These are phyloP conservation scores for Pisolithus tinctorius DNA, from an alignment of 768 basidiomycete genomes.

Conservation along the genomic window DNA sequence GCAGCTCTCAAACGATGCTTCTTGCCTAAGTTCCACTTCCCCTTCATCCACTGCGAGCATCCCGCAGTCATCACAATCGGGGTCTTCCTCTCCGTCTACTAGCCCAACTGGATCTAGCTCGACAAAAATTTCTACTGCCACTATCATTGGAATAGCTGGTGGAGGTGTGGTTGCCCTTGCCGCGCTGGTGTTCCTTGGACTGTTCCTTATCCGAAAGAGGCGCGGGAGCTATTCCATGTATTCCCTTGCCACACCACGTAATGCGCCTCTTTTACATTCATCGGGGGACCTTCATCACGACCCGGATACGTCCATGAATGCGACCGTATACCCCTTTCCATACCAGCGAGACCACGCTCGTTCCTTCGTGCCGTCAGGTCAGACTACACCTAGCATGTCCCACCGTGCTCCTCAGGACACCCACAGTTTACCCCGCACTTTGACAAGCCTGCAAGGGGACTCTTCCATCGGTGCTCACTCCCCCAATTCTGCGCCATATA, in stretches of 20 bases:
- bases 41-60: conserved; percentile 42
- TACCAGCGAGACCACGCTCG: conserved; percentile 17
- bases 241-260: conserved; percentile 19
- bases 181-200: conserved; percentile 42
- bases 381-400: background rate
- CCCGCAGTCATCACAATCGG: conserved; percentile 15
- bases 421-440: conserved; percentile 5
- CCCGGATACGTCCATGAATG: conserved; percentile 22
- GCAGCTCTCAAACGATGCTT: conserved; percentile 31
- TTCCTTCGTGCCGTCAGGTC: conserved; percentile 11
- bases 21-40: conserved; percentile 29
- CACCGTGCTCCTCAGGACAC: conserved; percentile 1
- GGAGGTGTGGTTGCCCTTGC: conserved; percentile 49
- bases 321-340: conserved; percentile 30
- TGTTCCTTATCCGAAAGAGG: conserved; percentile 40
- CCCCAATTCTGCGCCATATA: conserved; percentile 3
- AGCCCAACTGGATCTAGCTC: conserved; percentile 15
- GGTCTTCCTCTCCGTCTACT: conserved; percentile 12
- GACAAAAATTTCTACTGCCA: conserved; percentile 33
- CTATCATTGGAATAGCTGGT: conserved; percentile 43
- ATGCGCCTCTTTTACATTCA: conserved; percentile 24
- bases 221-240: conserved; percentile 21
- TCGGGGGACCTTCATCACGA: conserved; percentile 33
- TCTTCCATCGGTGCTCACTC: conserved; percentile 8
- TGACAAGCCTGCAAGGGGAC: conserved; percentile 13